A percentile compares a stretch with the other conserved stretches of the same genome.
Evolutionary conservation across 1,284 basidiomycete genomes (phyloP).

Genomic region (Omphalotus olearius): DNA sequence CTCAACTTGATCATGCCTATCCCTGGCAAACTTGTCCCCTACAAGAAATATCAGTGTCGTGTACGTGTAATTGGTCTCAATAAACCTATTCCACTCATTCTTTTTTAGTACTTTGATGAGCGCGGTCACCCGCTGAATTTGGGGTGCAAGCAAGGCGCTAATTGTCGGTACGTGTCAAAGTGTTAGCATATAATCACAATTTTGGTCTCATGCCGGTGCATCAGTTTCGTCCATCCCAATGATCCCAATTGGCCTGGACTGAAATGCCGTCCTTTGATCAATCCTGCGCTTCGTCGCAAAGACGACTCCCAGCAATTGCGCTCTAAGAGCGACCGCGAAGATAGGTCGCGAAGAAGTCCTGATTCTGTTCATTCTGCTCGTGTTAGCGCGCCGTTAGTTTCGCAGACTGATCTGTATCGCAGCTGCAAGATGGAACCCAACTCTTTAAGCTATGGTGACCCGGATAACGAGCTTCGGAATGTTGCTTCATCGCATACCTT

Average conservation of each 20-base stretch:
- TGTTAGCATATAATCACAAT: background rate
- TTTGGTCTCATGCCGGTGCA: background rate
- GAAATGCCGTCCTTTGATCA: conserved; percentile 15
- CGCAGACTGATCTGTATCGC: conserved; percentile 32
- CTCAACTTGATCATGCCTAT: background rate
- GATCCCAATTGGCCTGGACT: conserved; percentile 39
- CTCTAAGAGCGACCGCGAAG: background rate
- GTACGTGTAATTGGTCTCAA: conserved; percentile 26
- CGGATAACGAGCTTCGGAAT: background rate
- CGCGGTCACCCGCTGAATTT: conserved; percentile 33
- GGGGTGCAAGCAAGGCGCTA: conserved; percentile 40
- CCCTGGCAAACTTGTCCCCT: conserved; percentile 14
- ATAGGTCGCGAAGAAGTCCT: background rate
- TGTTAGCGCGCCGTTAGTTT: conserved; percentile 20
- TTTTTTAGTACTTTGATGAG: conserved; percentile 39
- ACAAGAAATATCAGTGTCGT: conserved; percentile 44
- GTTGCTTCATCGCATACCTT: too few species aligned
- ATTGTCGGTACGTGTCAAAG: conserved; percentile 37
- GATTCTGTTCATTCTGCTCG: conserved; percentile 5
- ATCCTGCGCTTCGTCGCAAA: background rate
- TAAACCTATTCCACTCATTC: background rate
- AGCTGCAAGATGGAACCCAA: conserved; percentile 26
- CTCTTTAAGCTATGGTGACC: background rate
- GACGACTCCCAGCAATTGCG: background rate
- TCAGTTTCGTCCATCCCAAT: conserved; percentile 49